phyloP scores from a whole-genome alignment of 1,284 basidiomycete genomes.

The Chalciporus piperatoides region DNA sequence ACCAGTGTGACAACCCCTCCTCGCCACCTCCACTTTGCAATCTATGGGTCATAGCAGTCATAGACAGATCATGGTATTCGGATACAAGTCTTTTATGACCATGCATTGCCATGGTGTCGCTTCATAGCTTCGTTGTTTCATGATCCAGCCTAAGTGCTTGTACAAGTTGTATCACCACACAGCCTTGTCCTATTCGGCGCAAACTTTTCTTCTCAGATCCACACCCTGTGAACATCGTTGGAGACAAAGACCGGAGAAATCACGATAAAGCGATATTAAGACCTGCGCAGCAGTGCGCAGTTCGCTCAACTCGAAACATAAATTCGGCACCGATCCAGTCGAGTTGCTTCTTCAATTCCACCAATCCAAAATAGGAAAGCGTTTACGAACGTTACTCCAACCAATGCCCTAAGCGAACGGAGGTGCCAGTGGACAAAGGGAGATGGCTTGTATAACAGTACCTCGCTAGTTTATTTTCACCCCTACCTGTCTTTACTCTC shows the following conservation, averaged over 20 bases:
- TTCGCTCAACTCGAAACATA: background rate
- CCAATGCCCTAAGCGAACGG: slow-evolving; percentile 13
- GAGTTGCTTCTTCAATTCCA: background rate
- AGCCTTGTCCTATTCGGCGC: too few relatives aligned
- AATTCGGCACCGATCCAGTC: too few relatives aligned
- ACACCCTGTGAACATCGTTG: background rate
- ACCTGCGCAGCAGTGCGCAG: background rate
- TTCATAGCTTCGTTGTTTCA: background rate
- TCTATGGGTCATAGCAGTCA: too few relatives aligned
- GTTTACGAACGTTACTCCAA: slow-evolving; percentile 31
- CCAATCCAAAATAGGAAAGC: slow-evolving; percentile 25
- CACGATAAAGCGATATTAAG: background rate
- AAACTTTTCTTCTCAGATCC: background rate
- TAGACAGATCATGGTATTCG: too few relatives aligned
- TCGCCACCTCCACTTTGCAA: too few relatives aligned
- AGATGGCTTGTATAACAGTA: slow-evolving; percentile 4
- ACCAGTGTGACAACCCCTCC: slow-evolving; percentile 21
- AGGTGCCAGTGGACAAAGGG: background rate
- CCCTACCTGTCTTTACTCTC: slow-evolving; percentile 3
- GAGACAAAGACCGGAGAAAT: background rate
- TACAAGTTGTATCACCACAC: too few relatives aligned
- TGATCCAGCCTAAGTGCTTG: background rate
- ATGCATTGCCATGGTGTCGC: background rate
- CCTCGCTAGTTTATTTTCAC: slow-evolving; percentile 13
- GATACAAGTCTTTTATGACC: too few relatives aligned